These are phyloP conservation scores for Plenodomus biglobosus DNA, from an alignment of 2,329 filamentous ascomycete species.

Conservation along the genomic window DNA sequence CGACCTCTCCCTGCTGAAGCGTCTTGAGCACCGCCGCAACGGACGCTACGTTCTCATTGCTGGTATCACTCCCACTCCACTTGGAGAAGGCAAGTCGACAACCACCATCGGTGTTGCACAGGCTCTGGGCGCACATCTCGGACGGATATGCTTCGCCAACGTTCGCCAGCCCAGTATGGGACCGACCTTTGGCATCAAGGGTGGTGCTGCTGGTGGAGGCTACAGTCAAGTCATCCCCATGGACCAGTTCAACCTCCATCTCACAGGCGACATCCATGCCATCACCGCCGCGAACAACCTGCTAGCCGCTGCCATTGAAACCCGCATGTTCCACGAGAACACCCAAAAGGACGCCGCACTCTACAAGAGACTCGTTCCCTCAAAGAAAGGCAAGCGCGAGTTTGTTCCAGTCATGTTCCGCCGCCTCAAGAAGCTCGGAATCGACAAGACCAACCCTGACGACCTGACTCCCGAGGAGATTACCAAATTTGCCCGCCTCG, in stretches of 20 bases:
- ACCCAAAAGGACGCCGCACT: constrained; percentile 89
- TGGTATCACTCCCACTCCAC: constrained; percentile 92
- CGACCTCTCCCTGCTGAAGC: constrained; percentile 76
- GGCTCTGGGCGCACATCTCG: constrained; percentile 84
- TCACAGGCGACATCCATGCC: constrained; percentile 97
- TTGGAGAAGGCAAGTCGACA: constrained; percentile 97
- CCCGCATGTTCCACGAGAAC: constrained; percentile 96
- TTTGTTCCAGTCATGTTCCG: constrained; percentile 92
- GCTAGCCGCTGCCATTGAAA: constrained; percentile 93
- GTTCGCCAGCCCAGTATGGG: constrained; percentile 96
- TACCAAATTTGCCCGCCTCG: constrained; percentile 81
- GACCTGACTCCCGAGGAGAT: constrained; percentile 91
- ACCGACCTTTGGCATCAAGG: constrained; percentile 98
- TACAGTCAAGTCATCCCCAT: constrained; percentile 99
- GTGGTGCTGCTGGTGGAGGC: constrained; percentile 91
- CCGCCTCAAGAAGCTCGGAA: constrained; percentile 91
- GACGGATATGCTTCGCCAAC: constrained; percentile 89
- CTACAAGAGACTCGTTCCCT: constrained; percentile 83
- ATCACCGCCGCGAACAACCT: constrained; percentile 97
- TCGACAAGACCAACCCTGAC: constrained; percentile 90
- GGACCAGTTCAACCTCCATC: constrained; percentile 98
- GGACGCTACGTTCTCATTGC: constrained; percentile 91
- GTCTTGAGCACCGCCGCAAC: constrained; percentile 82
- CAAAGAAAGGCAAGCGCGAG: constrained; percentile 83
- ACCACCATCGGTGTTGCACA: constrained; percentile 96